These are phyloP conservation scores for Sanguinoderma infundibulare DNA, from an alignment of 1,284 basidiomycete genomes.

Conservation along the genomic window DNA sequence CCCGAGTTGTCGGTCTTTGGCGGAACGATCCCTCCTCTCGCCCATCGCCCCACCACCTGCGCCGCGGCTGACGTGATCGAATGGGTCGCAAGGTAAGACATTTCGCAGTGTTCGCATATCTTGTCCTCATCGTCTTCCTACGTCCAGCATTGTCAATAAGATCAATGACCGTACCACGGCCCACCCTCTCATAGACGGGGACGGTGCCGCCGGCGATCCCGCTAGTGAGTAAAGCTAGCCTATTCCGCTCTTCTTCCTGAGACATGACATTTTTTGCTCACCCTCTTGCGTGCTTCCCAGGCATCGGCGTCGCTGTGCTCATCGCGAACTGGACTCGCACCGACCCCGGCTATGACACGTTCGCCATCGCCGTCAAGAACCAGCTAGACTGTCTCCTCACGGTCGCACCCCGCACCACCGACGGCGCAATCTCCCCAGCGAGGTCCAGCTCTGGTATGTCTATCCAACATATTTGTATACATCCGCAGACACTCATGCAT, in stretches of 20 bases:
- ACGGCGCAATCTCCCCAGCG: constrained; percentile 66
- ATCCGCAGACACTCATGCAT: not conserved
- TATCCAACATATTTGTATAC: not conserved
- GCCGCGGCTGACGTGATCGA: constrained; percentile 44
- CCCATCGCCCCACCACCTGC: constrained; percentile 30
- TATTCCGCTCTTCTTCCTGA: not conserved
- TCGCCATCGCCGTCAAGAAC: constrained; percentile 51
- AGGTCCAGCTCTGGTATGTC: constrained; percentile 58
- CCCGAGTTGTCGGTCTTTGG: constrained; percentile 61
- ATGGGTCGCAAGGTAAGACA: constrained; percentile 43
- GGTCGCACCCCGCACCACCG: constrained; percentile 53
- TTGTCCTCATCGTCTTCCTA: not conserved
- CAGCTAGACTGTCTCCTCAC: constrained; percentile 67
- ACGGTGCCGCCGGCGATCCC: constrained; percentile 72
- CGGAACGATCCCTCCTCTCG: constrained; percentile 43
- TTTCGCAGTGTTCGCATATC: not conserved
- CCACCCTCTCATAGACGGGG: constrained; percentile 43
- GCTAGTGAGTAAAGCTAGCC: constrained; percentile 47
- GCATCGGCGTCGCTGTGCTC: constrained; percentile 64
- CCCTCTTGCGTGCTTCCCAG: constrained; percentile 26
- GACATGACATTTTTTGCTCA: not conserved
- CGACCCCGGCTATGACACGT: constrained; percentile 43
- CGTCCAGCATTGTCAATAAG: constrained; percentile 39
- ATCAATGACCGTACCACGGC: constrained; percentile 34
- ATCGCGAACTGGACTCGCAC: constrained; percentile 59